Evolutionary conservation across 108 stramenopile species (phyloP).

Genomic region (Thalassiosira profunda): DNA sequence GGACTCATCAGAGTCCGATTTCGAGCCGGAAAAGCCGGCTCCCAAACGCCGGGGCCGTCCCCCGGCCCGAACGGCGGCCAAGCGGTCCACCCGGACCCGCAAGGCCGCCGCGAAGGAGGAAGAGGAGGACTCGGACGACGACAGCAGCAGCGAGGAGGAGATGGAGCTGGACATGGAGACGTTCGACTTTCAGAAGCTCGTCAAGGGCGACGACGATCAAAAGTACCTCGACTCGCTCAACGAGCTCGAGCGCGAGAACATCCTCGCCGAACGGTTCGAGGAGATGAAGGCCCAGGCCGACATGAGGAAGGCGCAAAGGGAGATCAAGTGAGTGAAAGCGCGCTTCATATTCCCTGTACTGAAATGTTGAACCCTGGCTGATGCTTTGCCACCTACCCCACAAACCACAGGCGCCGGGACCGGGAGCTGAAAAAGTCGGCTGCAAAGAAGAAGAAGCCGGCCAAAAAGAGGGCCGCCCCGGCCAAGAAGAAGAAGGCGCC

Average conservation of each 20-base stretch:
- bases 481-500: slow-evolving; percentile 31
- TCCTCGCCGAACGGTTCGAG: slow-evolving; percentile 89
- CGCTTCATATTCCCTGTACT: slow-evolving; percentile 2
- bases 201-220: slow-evolving; percentile 81
- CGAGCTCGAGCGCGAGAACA: slow-evolving; percentile 91
- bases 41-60: slow-evolving; percentile 42
- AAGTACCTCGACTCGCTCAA: slow-evolving; percentile 84
- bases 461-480: slow-evolving; percentile 22
- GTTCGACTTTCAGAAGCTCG: slow-evolving; percentile 72
- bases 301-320: slow-evolving; percentile 86
- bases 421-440: slow-evolving; percentile 37
- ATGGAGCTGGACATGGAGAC: slow-evolving; percentile 84
- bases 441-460: slow-evolving; percentile 44
- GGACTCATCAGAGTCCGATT: slow-evolving; percentile 24
- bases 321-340: slow-evolving; percentile 74
- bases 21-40: slow-evolving; percentile 36
- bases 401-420: slow-evolving; percentile 41
- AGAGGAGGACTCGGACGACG: slow-evolving; percentile 50
- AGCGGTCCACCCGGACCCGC: slow-evolving; percentile 22
- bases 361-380: too few relatives aligned
- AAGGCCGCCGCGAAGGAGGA: slow-evolving; percentile 34
- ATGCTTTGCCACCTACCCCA: too few relatives aligned
- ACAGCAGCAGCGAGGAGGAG: slow-evolving; percentile 71
- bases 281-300: slow-evolving; percentile 83
- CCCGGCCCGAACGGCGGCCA: slow-evolving; percentile 29